phyloP scores from a whole-genome alignment of 2,329 filamentous ascomycete genomes.

The Cladosporium sp. region DNA sequence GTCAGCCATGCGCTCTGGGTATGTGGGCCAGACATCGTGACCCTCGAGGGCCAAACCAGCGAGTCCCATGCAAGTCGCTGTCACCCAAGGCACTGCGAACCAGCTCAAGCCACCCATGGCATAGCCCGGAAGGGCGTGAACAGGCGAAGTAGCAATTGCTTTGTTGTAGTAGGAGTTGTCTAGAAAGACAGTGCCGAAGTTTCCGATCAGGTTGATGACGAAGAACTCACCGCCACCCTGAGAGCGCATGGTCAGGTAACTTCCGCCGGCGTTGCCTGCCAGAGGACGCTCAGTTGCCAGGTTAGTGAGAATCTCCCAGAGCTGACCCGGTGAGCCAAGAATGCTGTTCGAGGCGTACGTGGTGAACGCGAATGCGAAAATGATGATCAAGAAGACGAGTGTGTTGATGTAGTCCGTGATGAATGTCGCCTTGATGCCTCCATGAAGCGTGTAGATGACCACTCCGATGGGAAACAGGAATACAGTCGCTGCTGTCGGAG shows the following conservation, averaged over 20 bases:
- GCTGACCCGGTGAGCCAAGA: conserved; percentile 26
- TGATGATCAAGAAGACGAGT: conserved; percentile 29
- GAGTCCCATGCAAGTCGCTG: conserved; percentile 82
- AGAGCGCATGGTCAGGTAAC: conserved; percentile 28
- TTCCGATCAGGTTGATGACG: conserved; percentile 77
- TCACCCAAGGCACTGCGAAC: conserved; percentile 85
- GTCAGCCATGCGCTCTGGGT: conserved; percentile 35
- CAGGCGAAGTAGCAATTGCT: conserved; percentile 84
- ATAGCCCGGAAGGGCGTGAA: conserved; percentile 87
- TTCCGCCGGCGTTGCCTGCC: conserved; percentile 31
- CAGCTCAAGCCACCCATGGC: conserved; percentile 82
- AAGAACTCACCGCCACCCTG: conserved; percentile 29
- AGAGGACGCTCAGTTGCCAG: conserved; percentile 27
- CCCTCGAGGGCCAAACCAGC: conserved; percentile 74
- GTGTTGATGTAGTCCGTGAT: conserved; percentile 32
- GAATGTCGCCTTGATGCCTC: conserved; percentile 32
- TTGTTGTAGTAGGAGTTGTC: conserved; percentile 85
- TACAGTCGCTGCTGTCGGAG: conserved; percentile 77
- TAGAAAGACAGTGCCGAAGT: conserved; percentile 80
- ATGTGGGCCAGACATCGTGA: conserved; percentile 47
- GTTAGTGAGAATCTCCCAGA: conserved; percentile 32
- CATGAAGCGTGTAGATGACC: conserved; percentile 31
- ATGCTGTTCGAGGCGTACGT: conserved; percentile 25
- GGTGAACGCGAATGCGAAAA: conserved; percentile 27
- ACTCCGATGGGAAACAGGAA: conserved; percentile 50